Evolutionary conservation across 768 basidiomycete species (phyloP).

Genomic region (Tulasnella calospora): DNA sequence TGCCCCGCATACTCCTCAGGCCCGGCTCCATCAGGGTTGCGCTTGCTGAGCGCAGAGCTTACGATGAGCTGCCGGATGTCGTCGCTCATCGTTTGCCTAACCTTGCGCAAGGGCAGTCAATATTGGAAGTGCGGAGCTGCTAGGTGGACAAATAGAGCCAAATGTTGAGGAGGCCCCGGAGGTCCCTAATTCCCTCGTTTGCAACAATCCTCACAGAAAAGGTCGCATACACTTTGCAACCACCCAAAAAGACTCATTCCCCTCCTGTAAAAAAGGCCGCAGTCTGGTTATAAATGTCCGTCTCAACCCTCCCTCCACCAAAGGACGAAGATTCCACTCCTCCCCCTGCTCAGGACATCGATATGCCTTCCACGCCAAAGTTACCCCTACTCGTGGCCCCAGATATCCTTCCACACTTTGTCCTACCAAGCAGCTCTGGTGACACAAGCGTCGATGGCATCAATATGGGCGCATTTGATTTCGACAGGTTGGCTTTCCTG

Average conservation of each 20-base stretch:
- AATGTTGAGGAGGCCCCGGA: neutral
- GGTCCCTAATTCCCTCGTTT: conserved; percentile 7
- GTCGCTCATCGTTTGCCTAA: neutral
- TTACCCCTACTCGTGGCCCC: neutral
- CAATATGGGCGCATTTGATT: neutral
- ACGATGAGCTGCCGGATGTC: conserved; percentile 18
- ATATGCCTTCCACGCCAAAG: neutral
- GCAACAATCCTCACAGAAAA: neutral
- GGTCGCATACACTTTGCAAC: conserved; percentile 5
- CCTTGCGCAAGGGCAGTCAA: neutral
- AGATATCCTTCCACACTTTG: neutral
- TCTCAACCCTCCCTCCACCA: neutral
- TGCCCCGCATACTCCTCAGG: conserved; percentile 83
- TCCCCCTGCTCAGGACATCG: neutral
- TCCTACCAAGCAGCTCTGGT: neutral
- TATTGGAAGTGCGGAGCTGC: neutral
- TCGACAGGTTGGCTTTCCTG: neutral
- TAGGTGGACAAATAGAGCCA: neutral
- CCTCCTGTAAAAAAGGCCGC: neutral
- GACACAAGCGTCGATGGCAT: neutral
- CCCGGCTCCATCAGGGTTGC: conserved; percentile 43
- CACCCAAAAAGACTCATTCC: neutral
- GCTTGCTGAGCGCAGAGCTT: conserved; percentile 12
- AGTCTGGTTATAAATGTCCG: neutral
- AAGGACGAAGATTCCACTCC: neutral